phyloP scores from a whole-genome alignment of 345 rosid species.

The Murraya koenigii region DNA sequence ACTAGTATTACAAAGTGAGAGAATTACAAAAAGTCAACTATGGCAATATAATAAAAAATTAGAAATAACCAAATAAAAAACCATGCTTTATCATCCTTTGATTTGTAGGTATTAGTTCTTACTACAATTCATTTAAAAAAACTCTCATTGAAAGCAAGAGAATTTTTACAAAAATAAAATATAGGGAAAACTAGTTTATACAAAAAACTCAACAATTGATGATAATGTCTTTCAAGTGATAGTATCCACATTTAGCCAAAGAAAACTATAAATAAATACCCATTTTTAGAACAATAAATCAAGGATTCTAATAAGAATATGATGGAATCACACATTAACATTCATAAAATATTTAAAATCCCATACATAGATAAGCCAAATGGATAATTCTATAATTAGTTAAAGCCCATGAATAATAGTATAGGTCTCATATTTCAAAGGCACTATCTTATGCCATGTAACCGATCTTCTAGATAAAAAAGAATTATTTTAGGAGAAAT shows the following conservation, averaged over 20 bases:
- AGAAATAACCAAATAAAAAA: conserved; percentile 33
- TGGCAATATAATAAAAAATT: conserved; percentile 10
- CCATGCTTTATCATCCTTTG: conserved; percentile 87
- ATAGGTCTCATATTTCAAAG: no score
- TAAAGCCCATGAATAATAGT: no score
- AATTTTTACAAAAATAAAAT: conserved; percentile 39
- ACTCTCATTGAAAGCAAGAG: conserved; percentile 75
- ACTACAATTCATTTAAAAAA: conserved; percentile 86
- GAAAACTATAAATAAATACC: not conserved
- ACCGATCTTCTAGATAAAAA: no score
- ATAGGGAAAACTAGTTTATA: not conserved
- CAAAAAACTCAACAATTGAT: not conserved
- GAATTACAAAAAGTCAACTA: conserved; percentile 8
- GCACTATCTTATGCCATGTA: no score
- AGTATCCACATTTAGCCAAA: not conserved
- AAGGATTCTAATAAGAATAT: no score
- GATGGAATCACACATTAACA: no score
- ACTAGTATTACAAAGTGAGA: conserved; percentile 9
- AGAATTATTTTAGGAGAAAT: no score
- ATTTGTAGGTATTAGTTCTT: conserved; percentile 75
- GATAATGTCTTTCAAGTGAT: not conserved
- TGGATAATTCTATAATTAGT: no score
- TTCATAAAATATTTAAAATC: no score
- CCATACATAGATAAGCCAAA: no score
- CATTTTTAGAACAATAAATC: not conserved